A percentile compares a stretch with the other conserved stretches of the same genome.
phyloP scores from a whole-genome alignment of 257 asterid genomes.

The Apocynum venetum region DNA sequence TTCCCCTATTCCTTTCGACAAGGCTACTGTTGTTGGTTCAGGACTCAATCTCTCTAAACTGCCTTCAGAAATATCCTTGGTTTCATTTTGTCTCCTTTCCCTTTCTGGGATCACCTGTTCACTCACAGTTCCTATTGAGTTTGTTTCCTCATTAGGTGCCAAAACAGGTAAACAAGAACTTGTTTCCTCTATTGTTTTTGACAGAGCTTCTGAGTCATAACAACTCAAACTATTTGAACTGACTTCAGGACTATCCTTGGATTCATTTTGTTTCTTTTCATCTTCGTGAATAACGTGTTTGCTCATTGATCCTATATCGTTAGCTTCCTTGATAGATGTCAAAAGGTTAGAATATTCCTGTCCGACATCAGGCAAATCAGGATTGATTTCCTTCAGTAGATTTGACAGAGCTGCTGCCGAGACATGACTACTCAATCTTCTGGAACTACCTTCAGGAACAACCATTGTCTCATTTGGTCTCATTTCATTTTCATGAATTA shows the following conservation, averaged over 20 bases:
- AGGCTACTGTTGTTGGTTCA: conserved; percentile 17
- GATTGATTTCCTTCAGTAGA: neutral
- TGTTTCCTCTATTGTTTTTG: neutral
- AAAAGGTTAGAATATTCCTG: neutral
- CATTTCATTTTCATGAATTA: neutral
- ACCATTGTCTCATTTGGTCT: neutral
- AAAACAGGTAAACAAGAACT: neutral
- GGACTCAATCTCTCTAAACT: conserved; percentile 9
- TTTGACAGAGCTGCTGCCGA: neutral
- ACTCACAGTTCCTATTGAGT: neutral
- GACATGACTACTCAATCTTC: neutral
- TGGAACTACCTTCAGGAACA: neutral
- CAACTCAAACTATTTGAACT: conserved; percentile 8
- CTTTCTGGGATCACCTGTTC: neutral
- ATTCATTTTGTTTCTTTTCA: neutral
- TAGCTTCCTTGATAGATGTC: neutral
- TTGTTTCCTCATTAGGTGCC: neutral
- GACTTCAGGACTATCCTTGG: conserved; percentile 11
- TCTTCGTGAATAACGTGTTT: conserved; percentile 2
- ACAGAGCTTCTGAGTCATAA: conserved; percentile 9
- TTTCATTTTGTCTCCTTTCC: neutral
- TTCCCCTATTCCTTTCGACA: neutral
- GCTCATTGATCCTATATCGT: neutral
- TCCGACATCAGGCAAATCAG: neutral
- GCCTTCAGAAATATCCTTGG: conserved; percentile 10